These are phyloP conservation scores for Dendrobium nobile DNA, from an alignment of 106 monocot genomes.

Conservation along the genomic window DNA sequence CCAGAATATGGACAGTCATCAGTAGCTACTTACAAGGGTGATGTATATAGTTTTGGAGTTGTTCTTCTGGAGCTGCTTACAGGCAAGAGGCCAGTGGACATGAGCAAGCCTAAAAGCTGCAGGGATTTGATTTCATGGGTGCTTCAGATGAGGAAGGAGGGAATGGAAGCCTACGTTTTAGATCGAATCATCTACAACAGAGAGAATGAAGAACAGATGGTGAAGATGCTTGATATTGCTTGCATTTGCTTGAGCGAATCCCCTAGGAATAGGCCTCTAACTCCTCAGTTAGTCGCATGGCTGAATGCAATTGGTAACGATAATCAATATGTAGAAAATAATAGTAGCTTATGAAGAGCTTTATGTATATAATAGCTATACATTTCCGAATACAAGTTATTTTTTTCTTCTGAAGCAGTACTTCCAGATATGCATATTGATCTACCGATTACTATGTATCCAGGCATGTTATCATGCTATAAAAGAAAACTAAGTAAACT, in stretches of 20 bases:
- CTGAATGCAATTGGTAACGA: constrained; percentile 23
- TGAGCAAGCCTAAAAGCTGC: constrained; percentile 26
- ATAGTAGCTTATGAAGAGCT: not conserved
- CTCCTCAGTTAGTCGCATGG: constrained; percentile 45
- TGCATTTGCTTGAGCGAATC: constrained; percentile 42
- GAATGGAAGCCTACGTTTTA: constrained; percentile 32
- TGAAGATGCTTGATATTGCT: constrained; percentile 39
- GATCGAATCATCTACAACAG: constrained; percentile 29
- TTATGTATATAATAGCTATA: constrained; percentile 8
- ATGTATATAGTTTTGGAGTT: constrained; percentile 63
- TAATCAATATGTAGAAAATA: not conserved
- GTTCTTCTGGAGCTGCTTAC: constrained; percentile 52
- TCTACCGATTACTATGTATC: not conserved
- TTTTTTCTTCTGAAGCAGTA: not conserved
- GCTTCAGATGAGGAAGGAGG: constrained; percentile 35
- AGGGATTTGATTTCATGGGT: constrained; percentile 50
- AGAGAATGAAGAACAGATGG: constrained; percentile 14
- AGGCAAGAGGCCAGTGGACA: constrained; percentile 51
- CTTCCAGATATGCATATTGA: not conserved
- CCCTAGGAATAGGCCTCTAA: constrained; percentile 34
- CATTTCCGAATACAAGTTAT: not conserved
- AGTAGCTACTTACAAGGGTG: constrained; percentile 49
- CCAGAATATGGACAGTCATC: constrained; percentile 52
- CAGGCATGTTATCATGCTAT: not conserved
- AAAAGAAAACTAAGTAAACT: not conserved